Percentiles rank a stretch among this genome's conserved stretches.
Evolutionary conservation across 2,329 filamentous ascomycete genomes (phyloP).

Genomic region (Hypocrella siamensis): DNA sequence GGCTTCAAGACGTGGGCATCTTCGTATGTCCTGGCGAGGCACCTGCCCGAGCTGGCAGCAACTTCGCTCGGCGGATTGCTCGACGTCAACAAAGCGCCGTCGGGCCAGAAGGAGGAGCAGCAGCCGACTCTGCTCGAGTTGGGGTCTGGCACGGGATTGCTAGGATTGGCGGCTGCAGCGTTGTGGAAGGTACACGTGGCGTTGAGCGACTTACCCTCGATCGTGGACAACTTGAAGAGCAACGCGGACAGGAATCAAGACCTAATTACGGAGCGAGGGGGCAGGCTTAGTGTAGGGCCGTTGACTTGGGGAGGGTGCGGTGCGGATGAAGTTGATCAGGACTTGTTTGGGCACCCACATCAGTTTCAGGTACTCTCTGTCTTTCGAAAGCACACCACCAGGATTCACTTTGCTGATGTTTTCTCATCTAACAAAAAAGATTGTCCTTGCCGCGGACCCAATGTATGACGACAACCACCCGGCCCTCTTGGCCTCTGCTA

Average conservation of each 20-base stretch:
- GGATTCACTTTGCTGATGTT: no score
- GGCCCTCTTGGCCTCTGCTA: conserved; percentile 51
- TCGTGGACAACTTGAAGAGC: conserved; percentile 62
- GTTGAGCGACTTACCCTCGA: conserved; percentile 72
- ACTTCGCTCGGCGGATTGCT: conserved; percentile 31
- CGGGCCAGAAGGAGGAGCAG: no score
- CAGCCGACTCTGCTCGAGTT: conserved; percentile 49
- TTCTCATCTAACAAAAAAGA: conserved; percentile 16
- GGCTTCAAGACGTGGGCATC: conserved; percentile 95
- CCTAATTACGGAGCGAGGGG: conserved; percentile 37
- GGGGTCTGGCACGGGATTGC: conserved; percentile 80
- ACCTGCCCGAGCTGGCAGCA: conserved; percentile 37
- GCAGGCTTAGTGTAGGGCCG: conserved; percentile 43
- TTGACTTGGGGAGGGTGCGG: conserved; percentile 62
- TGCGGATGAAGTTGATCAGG: conserved; percentile 25
- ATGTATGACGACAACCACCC: conserved; percentile 81
- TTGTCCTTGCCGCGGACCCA: conserved; percentile 74
- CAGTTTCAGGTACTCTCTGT: conserved; percentile 35
- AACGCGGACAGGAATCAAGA: conserved; percentile 54
- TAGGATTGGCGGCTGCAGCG: conserved; percentile 70
- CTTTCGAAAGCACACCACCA: no score
- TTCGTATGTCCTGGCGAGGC: conserved; percentile 68
- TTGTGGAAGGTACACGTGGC: conserved; percentile 51
- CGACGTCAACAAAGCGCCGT: no score
- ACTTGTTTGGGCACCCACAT: conserved; percentile 25